These are phyloP conservation scores for Raphidocelis subcapitata DNA, from an alignment of 139 green algal genomes.

Conservation along the genomic window DNA sequence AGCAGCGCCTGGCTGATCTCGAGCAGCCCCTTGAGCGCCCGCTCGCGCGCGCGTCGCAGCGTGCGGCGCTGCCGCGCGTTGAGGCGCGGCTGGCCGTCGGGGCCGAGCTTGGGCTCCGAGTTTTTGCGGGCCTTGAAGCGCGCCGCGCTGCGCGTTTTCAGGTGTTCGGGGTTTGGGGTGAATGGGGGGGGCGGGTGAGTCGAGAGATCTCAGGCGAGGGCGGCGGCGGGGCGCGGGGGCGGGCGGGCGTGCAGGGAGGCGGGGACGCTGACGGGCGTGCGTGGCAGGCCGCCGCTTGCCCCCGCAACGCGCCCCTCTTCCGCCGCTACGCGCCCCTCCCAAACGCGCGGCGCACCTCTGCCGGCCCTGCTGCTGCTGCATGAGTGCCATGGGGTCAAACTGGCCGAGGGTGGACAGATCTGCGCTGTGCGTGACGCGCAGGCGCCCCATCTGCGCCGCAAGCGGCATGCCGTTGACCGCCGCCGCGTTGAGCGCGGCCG, in stretches of 20 bases:
- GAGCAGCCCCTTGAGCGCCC: constrained; percentile 49
- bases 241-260: no score
- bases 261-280: neutral
- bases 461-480: no score
- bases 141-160: neutral
- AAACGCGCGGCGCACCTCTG: neutral
- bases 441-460: constrained; percentile 6
- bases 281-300: neutral
- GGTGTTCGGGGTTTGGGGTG: neutral
- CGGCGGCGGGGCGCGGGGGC: neutral
- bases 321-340: neutral
- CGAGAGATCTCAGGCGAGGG: neutral
- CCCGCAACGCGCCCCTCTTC: neutral
- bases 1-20: constrained; percentile 46
- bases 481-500: no score
- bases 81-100: constrained; percentile 36
- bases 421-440: constrained; percentile 25
- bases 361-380: neutral
- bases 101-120: constrained; percentile 29
- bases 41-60: constrained; percentile 52
- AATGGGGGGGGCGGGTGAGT: neutral
- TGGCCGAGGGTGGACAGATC: constrained; percentile 21
- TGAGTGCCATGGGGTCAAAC: neutral
- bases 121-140: constrained; percentile 31
- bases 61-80: constrained; percentile 64